Evolutionary conservation across 352 stramenopile genomes (phyloP), one percentile per base, ranked within the genome.

Genomic region (Pythium rhizo-oryzae): DNA sequence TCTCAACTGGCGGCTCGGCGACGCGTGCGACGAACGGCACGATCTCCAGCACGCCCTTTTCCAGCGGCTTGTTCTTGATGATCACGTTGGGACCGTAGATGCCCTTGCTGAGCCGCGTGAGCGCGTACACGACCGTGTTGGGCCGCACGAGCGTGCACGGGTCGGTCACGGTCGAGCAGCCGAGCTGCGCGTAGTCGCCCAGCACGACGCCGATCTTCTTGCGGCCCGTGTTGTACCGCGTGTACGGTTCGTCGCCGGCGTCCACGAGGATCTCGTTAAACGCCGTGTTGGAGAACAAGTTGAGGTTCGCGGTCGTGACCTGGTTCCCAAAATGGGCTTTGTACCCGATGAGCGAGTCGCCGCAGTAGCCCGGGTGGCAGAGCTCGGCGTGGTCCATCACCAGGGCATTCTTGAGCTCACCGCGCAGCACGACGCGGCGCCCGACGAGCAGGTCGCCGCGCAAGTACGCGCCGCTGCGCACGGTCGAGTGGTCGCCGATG

Each of bases 241-340:
- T 60, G 77, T 74, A 8, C 8, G 35, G 8, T 8, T 41, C 35
- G 15, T 47, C 46, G 41, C 70, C 43, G 73, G 62, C 54, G 64
- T 90, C 15, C 6, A 80, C n/a, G 33, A 63, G 23, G 59, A 71
- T 67, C 52, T 67, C 63, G 25, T 53, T 59, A 24, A 46, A 41
- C 3, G 54, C 18, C 11, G 61, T 65, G 44, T 59, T 62, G 21
- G 62, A 64, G 41, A 94, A 76, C 12, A 94, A 65, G 41, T 77
- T 87, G 39, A 94, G 71, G 58, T 94, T 92, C 0, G 86, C 86
- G 2, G 86, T 93, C 33, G 86, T 92, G 28, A 90, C 86, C 65
- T 94, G 86, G 75, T 94, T 94, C 53, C 84, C 86, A 50, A 94
- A 92, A 60, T 94, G 84, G 74, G 82, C 91, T 67, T 87, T 90